Conservation (phyloP, 2,329 filamentous ascomycete genomes). For the Fusarium denticulatum region DNA sequence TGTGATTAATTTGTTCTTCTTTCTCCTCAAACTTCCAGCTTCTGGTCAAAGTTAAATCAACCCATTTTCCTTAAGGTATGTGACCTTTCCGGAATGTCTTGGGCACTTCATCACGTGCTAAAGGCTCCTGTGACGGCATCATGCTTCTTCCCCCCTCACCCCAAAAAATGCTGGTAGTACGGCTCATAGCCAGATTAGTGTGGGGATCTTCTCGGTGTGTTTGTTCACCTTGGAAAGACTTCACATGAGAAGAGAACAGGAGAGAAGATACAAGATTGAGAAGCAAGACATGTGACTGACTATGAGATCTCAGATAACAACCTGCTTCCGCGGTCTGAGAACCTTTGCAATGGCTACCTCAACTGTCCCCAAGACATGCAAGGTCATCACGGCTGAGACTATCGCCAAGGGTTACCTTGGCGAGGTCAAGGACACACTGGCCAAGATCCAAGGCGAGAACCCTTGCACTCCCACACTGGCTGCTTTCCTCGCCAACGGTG, state of each 20-base stretch:
- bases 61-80: constrained; percentile 20
- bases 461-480: constrained; percentile 77
- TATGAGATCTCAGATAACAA: constrained; percentile 18
- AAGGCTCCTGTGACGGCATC: constrained; percentile 13
- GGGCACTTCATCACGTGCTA: constrained; percentile 18
- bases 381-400: constrained; percentile 88
- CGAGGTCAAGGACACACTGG: constrained; percentile 81
- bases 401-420: constrained; percentile 84
- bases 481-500: constrained; percentile 90
- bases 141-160: constrained; percentile 2
- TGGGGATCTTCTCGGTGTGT: constrained; percentile 34
- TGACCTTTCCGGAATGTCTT: not conserved
- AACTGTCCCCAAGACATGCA: constrained; percentile 77
- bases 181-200: constrained; percentile 32
- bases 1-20: constrained; percentile 21
- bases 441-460: constrained; percentile 70
- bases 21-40: constrained; percentile 23
- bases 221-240: constrained; percentile 16
- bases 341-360: constrained; percentile 44
- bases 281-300: constrained; percentile 20
- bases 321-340: constrained; percentile 11
- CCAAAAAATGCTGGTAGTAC: constrained; percentile 14
- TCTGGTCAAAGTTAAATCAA: constrained; percentile 26
- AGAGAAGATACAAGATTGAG: not conserved
- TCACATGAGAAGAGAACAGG: not conserved